Conservation (phyloP, 495 filamentous ascomycete genomes). For the Podospora sp. region DNA sequence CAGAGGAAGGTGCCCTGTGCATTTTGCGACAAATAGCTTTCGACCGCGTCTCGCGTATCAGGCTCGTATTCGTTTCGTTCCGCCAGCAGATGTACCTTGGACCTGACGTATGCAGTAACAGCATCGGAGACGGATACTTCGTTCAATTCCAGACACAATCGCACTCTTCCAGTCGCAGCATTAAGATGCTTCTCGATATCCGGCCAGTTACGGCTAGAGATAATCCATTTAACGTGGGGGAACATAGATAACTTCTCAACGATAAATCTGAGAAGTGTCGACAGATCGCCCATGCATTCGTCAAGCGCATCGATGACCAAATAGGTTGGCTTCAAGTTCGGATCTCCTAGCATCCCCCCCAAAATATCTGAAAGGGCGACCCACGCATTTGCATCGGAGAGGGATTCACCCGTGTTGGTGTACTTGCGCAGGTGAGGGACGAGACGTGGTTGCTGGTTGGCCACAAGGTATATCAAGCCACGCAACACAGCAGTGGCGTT, state of each 20-base stretch:
- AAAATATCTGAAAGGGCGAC: background rate
- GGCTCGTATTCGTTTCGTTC: background rate
- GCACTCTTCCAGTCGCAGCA: conserved; percentile 15
- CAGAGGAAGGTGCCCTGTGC: conserved; percentile 18
- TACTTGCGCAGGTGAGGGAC: background rate
- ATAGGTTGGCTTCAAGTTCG: background rate
- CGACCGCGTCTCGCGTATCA: conserved; percentile 13
- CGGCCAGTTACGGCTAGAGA: conserved; percentile 30
- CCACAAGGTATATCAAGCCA: background rate
- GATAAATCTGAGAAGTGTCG: conserved; percentile 35
- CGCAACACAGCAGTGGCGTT: background rate
- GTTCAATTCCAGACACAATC: conserved; percentile 41
- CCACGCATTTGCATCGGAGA: conserved; percentile 33
- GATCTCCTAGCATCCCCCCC: background rate
- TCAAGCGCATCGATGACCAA: background rate
- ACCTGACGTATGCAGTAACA: conserved; percentile 37
- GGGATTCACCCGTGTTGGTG: conserved; percentile 10
- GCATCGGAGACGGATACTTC: conserved; percentile 23
- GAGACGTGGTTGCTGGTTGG: background rate
- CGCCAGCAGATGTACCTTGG: conserved; percentile 25
- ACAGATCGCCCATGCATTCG: background rate
- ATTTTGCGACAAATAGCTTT: conserved; percentile 29
- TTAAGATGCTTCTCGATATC: conserved; percentile 39
- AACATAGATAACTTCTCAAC: conserved; percentile 19
- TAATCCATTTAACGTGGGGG: conserved; percentile 42